Percentiles rank a stretch among this genome's conserved stretches.
These are phyloP conservation scores for Cordyceps javanica DNA, from an alignment of 2,329 filamentous ascomycete species.

Conservation along the genomic window DNA sequence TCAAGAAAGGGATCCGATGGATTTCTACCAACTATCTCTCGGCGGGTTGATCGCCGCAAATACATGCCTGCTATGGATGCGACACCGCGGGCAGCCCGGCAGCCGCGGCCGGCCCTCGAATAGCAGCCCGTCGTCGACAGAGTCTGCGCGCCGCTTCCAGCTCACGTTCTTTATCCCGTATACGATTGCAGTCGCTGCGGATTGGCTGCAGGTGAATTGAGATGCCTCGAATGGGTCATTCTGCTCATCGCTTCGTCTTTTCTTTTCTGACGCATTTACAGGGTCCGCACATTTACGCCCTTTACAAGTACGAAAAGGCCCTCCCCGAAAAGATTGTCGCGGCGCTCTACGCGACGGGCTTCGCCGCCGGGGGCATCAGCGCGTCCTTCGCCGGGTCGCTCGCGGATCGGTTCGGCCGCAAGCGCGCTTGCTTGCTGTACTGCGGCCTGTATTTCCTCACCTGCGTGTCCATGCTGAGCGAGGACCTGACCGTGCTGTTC, in stretches of 20 bases:
- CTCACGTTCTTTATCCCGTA: conserved; percentile 5
- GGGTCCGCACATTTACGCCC: conserved; percentile 45
- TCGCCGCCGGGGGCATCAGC: conserved; percentile 42
- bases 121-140: not conserved
- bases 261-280: conserved; percentile 16
- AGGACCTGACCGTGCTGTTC: conserved; percentile 39
- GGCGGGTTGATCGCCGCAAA: not conserved
- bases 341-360: conserved; percentile 39
- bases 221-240: no score
- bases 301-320: conserved; percentile 45
- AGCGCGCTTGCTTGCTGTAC: conserved; percentile 45
- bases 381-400: conserved; percentile 33
- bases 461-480: conserved; percentile 44
- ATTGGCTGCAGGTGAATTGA: conserved; percentile 31
- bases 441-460: conserved; percentile 46
- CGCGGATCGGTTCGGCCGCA: conserved; percentile 41
- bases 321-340: conserved; percentile 40
- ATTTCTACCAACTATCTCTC: conserved; percentile 1
- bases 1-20: no score
- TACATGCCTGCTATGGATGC: not conserved
- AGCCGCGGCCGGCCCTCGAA: not conserved
- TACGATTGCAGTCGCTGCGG: conserved; percentile 24
- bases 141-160: not conserved
- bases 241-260: no score
- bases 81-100: not conserved